phyloP scores from a whole-genome alignment of 2,329 filamentous ascomycete genomes.

The Ophiostoma triangulosporum region DNA sequence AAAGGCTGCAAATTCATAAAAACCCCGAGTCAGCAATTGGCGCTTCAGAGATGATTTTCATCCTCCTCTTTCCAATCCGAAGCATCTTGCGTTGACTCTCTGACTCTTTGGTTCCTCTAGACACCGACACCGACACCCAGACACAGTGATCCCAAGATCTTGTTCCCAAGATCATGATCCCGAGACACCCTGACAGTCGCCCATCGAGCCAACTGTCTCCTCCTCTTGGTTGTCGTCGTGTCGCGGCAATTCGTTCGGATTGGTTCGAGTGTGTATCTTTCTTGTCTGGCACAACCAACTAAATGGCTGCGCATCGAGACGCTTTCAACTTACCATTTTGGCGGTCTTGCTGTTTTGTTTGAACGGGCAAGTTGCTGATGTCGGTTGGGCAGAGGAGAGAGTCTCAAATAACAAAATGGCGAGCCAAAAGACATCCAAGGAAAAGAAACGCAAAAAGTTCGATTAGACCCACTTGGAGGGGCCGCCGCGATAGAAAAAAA shows the following conservation, averaged over 20 bases:
- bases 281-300: background rate
- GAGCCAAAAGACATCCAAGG: conserved; percentile 6
- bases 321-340: conserved; percentile 54
- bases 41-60: conserved; percentile 65
- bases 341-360: conserved; percentile 34
- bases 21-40: conserved; percentile 97
- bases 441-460: conserved; percentile 16
- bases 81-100: conserved; percentile 96
- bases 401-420: conserved; percentile 6
- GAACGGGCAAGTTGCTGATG: conserved; percentile 18
- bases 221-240: background rate
- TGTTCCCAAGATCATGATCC: background rate
- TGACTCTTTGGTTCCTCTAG: background rate
- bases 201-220: conserved; percentile 17
- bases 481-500: conserved; percentile 5
- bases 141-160: background rate
- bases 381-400: conserved; percentile 22
- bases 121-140: background rate
- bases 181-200: conserved; percentile 6
- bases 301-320: background rate
- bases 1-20: conserved; percentile 52
- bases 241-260: conserved; percentile 4
- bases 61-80: conserved; percentile 50
- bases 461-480: background rate
- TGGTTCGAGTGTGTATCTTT: background rate